Evolutionary conservation across 305 asterid genomes (phyloP).

Genomic region (Vinca major): DNA sequence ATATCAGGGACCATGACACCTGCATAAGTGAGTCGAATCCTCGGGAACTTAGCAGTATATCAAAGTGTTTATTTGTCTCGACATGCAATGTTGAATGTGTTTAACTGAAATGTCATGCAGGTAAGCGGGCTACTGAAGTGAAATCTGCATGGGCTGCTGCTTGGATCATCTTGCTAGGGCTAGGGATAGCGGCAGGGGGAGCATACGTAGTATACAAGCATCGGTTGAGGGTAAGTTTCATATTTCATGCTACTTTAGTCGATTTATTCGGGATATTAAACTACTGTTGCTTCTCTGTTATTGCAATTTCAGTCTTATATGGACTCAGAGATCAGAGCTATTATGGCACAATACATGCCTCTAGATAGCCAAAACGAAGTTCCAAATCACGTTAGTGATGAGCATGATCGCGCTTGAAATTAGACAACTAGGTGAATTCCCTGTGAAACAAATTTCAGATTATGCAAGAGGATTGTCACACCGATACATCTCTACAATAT

Average conservation of each 20-base stretch:
- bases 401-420: constrained; percentile 57
- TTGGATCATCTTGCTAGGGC: constrained; percentile 55
- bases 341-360: constrained; percentile 97
- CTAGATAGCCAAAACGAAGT: constrained; percentile 78
- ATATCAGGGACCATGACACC: constrained; percentile 83
- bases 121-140: constrained; percentile 48
- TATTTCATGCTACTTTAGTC: background rate
- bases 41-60: background rate
- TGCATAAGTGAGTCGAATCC: constrained; percentile 69
- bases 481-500: constrained; percentile 24
- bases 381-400: constrained; percentile 44
- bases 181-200: constrained; percentile 61
- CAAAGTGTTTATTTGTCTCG: background rate
- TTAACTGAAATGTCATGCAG: constrained; percentile 31
- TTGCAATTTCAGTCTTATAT: constrained; percentile 58
- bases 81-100: background rate
- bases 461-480: constrained; percentile 22
- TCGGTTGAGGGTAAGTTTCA: constrained; percentile 63
- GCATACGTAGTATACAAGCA: constrained; percentile 70
- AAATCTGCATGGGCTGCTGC: constrained; percentile 70
- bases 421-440: constrained; percentile 5
- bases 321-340: constrained; percentile 95
- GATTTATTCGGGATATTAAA: background rate
- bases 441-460: constrained; percentile 13
- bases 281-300: constrained; percentile 3